Percentiles rank a stretch among this genome's conserved stretches.
These are phyloP conservation scores for Hippophae rhamnoides DNA, from an alignment of 306 rosid genomes.

Conservation along the genomic window DNA sequence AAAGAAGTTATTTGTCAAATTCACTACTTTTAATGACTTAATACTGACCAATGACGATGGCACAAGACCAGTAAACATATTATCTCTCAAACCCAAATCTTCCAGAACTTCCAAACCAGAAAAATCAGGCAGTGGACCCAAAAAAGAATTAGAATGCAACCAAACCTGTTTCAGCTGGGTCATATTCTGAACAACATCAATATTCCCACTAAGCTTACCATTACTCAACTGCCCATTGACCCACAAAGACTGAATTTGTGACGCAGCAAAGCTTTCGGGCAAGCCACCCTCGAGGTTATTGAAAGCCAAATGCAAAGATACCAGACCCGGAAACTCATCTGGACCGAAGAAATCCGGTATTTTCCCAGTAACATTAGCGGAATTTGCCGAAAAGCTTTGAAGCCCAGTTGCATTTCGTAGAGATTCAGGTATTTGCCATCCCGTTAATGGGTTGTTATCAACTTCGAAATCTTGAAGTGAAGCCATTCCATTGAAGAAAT, in stretches of 20 bases:
- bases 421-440: slow-evolving; percentile 54
- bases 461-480: slow-evolving; percentile 50
- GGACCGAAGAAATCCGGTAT: slow-evolving; percentile 47
- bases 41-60: slow-evolving; percentile 46
- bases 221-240: slow-evolving; percentile 63
- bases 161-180: slow-evolving; percentile 60
- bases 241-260: slow-evolving; percentile 62
- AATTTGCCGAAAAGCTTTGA: slow-evolving; percentile 70
- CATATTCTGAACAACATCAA: slow-evolving; percentile 57
- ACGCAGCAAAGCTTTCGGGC: slow-evolving; percentile 40
- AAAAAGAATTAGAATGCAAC: slow-evolving; percentile 60
- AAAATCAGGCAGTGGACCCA: slow-evolving; percentile 66
- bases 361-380: slow-evolving; percentile 51
- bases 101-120: slow-evolving; percentile 40
- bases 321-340: slow-evolving; percentile 39
- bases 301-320: slow-evolving; percentile 58
- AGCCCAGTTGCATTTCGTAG: slow-evolving; percentile 42
- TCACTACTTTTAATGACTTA: slow-evolving; percentile 42
- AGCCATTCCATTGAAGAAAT: slow-evolving; percentile 48
- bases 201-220: slow-evolving; percentile 40
- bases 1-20: slow-evolving; percentile 64
- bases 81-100: slow-evolving; percentile 65
- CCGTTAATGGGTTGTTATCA: slow-evolving; percentile 59
- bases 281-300: slow-evolving; percentile 52
- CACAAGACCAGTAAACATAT: slow-evolving; percentile 57